Base-by-base conservation (phyloP, 768 basidiomycete species). In the Dioszegia hungarica region DNA sequence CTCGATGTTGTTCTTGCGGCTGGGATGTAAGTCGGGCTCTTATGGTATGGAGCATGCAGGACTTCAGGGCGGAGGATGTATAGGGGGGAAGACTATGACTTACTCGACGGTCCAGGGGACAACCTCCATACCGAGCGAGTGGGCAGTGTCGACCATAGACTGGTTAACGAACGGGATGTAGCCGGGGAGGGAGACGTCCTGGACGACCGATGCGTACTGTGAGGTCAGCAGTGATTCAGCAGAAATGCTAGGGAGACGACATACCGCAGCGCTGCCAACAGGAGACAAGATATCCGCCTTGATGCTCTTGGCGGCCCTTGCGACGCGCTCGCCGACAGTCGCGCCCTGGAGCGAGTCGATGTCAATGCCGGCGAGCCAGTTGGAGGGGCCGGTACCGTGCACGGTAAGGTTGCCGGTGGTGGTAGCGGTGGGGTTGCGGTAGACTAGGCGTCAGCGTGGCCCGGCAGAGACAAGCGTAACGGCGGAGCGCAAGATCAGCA, bases 301-400 rank as follows among this genome's bases (percentile, higher is more conserved):
- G 57, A 89, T 85, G 4, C 80, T 79, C 19, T 79, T 79, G 3
- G 87, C 88, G 3, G 88, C 88, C 64, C 85, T 82, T 11, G 83
- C 86, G 41, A 89, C 79, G 69, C 82, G 81, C 49, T 80, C 79
- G 27, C 81, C 82, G 24, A 81, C 62, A 4, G 83, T 82, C 6
- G 81, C 78, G 0, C 86, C 89, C 11, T 82, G 79, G 73, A 88
- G 88, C n/a, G 75, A 69, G 52, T 83, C 79, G 28, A 88, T 78
- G 44, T 82, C 78, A 22, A 87, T 75, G 14, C 87, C 87, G 20
- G 82, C 86, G 25, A 87, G 78, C 88, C 87, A 90, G 1, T 82
- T 80, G 8, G 83, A 85, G 0, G 79, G 77, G 0, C 68, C 77
- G 50, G 80, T 78, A 54, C 70, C 67, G 54, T 80, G 72, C 0